These are phyloP conservation scores for Lolium rigidum DNA, from an alignment of 176 grass and related monocot genomes.

Conservation along the genomic window DNA sequence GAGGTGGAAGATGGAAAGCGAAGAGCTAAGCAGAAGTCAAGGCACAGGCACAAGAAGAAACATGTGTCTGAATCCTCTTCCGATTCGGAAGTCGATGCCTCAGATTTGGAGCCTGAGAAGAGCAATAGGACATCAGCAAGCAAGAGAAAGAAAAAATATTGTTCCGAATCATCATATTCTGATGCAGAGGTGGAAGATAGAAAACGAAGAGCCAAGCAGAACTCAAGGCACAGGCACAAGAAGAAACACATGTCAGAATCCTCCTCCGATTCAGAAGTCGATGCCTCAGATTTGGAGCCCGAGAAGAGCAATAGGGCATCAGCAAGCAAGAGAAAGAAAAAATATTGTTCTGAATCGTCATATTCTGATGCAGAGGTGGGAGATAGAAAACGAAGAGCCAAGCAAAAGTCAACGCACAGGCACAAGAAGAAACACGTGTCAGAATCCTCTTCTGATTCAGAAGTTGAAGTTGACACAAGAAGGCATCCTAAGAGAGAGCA, in stretches of 20 bases:
- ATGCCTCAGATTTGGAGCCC: constrained; percentile 45
- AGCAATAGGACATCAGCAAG: constrained; percentile 52
- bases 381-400: constrained; percentile 54
- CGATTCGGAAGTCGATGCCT: constrained; percentile 50
- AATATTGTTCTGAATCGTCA: constrained; percentile 41
- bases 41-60: constrained; percentile 45
- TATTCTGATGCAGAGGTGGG: constrained; percentile 52
- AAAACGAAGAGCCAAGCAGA: constrained; percentile 56
- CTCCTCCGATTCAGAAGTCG: constrained; percentile 54
- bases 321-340: constrained; percentile 65
- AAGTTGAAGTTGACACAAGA: constrained; percentile 42
- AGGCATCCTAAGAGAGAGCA: constrained; percentile 42
- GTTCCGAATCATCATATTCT: constrained; percentile 50
- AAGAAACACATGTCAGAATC: constrained; percentile 39
- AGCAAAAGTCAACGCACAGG: constrained; percentile 47
- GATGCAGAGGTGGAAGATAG: constrained; percentile 46
- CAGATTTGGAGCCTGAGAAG: constrained; percentile 47
- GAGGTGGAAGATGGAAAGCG: constrained; percentile 51
- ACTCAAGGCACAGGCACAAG: constrained; percentile 53
- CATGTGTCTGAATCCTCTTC: constrained; percentile 44
- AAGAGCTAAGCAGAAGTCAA: constrained; percentile 54
- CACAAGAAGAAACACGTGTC: constrained; percentile 48
- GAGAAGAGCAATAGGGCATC: constrained; percentile 50
- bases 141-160: constrained; percentile 60
- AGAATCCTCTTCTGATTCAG: constrained; percentile 55